Conservation (phyloP, 179 eudicot species). For the Carnegiea gigantea region DNA sequence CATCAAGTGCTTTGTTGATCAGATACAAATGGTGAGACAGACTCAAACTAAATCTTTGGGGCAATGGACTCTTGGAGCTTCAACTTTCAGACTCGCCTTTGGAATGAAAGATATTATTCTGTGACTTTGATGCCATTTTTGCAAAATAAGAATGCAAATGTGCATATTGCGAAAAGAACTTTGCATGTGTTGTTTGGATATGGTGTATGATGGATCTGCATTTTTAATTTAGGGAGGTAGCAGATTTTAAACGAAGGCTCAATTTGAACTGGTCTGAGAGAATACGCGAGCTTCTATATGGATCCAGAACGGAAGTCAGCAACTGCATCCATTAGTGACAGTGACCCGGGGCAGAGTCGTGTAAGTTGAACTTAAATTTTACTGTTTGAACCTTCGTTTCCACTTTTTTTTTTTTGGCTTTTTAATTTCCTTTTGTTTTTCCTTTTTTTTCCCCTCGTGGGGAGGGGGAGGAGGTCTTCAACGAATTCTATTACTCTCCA, state of each 20-base stretch:
- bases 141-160: background rate
- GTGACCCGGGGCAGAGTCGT: constrained; percentile 42
- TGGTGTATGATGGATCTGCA: background rate
- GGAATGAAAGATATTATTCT: background rate
- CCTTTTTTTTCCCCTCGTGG: background rate
- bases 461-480: background rate
- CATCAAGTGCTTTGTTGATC: background rate
- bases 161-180: background rate
- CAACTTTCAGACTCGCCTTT: too few species aligned
- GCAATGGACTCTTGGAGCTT: too few species aligned
- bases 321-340: constrained; percentile 37
- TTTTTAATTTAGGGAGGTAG: constrained; percentile 64
- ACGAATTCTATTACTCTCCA: too few species aligned
- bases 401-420: background rate
- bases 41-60: background rate
- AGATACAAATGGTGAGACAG: background rate
- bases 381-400: background rate
- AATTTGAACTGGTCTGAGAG: constrained; percentile 77
- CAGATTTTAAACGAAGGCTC: constrained; percentile 74
- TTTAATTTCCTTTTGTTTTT: background rate
- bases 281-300: constrained; percentile 60
- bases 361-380: constrained; percentile 31
- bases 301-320: constrained; percentile 56
- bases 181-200: background rate
- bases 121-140: background rate